Conservation (phyloP, 306 rosid species). For the Crotalaria pallida region DNA sequence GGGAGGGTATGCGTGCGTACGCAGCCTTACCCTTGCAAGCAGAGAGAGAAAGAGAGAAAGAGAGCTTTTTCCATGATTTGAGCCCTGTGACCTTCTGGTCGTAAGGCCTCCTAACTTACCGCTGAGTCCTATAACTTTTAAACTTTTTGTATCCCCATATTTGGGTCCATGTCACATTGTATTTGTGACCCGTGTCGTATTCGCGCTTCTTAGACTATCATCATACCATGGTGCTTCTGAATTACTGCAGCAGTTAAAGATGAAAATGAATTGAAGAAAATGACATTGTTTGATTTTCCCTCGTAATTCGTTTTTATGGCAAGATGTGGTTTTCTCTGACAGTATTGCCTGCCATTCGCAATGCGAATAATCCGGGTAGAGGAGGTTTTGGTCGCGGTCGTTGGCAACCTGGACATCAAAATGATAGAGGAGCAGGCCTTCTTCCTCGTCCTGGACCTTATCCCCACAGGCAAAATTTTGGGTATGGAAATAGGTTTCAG, state of each 20-base stretch:
- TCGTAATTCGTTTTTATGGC: constrained; percentile 26
- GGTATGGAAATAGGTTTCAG: constrained; percentile 59
- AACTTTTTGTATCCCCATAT: no score
- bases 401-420: constrained; percentile 43
- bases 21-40: no score
- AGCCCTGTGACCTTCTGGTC: no score
- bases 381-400: constrained; percentile 54
- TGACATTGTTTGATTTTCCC: constrained; percentile 25
- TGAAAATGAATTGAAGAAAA: constrained; percentile 4
- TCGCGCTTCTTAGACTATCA: not conserved
- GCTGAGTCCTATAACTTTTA: no score
- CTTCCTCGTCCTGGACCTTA: constrained; percentile 93
- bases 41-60: no score
- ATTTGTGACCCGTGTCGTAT: no score
- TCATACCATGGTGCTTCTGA: not conserved
- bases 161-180: no score
- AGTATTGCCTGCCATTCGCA: constrained; percentile 48
- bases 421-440: constrained; percentile 90
- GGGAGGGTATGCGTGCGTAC: no score
- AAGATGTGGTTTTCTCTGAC: constrained; percentile 36
- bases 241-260: constrained; percentile 4
- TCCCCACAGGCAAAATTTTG: constrained; percentile 73
- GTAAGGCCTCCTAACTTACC: no score
- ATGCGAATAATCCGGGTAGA: constrained; percentile 29
- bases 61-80: no score